Conservation (phyloP, 164 flowering plant genomes). For the Macadamia tetraphylla region DNA sequence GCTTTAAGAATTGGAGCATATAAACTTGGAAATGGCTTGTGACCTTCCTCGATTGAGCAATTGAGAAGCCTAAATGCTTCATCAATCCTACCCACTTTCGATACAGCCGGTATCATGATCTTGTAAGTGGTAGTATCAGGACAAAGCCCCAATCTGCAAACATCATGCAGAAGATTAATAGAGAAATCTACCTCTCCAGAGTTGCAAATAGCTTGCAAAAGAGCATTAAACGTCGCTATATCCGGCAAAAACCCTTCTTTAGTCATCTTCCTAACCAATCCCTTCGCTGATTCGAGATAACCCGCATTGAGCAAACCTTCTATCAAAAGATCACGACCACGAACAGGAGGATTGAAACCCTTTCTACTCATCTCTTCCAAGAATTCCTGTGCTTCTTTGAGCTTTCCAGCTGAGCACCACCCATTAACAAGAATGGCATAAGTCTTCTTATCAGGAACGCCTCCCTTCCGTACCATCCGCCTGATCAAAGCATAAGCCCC, state of each 20-base stretch:
- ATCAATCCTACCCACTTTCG: conserved; percentile 62
- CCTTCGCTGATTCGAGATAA: conserved; percentile 75
- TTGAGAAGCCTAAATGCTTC: conserved; percentile 70
- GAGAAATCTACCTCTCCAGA: conserved; percentile 70
- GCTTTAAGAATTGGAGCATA: conserved; percentile 82
- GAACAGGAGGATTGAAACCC: conserved; percentile 85
- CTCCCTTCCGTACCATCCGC: conserved; percentile 73
- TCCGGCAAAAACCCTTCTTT: conserved; percentile 80
- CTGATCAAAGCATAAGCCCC: conserved; percentile 85
- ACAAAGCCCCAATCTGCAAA: conserved; percentile 52
- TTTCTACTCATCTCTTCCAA: conserved; percentile 85
- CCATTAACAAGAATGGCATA: conserved; percentile 71
- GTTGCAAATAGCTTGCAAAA: conserved; percentile 55
- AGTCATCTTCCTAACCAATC: conserved; percentile 71
- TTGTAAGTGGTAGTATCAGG: conserved; percentile 65
- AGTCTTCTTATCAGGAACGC: conserved; percentile 61
- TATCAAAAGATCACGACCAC: conserved; percentile 81
- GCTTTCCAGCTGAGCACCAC: conserved; percentile 86
- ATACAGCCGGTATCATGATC: conserved; percentile 66
- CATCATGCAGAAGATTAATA: conserved; percentile 52
- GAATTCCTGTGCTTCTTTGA: conserved; percentile 78
- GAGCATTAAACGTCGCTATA: conserved; percentile 58
- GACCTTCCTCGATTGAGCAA: conserved; percentile 65
- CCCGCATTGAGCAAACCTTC: conserved; percentile 89
- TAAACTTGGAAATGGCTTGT: conserved; percentile 79